phyloP scores from a whole-genome alignment of 2,329 filamentous ascomycete species.

The Penicillium sp. region DNA sequence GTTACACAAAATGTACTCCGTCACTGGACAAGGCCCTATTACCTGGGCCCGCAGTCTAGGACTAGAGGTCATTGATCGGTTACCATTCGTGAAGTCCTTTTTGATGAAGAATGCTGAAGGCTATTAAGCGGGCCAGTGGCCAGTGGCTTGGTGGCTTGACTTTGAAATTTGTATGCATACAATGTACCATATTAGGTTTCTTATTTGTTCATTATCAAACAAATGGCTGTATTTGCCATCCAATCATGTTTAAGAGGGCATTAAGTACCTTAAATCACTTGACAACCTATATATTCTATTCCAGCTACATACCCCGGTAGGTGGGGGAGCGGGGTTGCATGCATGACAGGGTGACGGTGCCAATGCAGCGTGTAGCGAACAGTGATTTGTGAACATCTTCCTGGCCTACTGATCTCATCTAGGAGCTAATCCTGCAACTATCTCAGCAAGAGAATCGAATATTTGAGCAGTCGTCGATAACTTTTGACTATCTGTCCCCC shows the following conservation, averaged over 20 bases:
- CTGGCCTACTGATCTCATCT: background rate
- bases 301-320: background rate
- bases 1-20: slow-evolving; percentile 87
- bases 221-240: background rate
- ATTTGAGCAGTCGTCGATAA: background rate
- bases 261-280: background rate
- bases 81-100: slow-evolving; percentile 76
- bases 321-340: background rate
- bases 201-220: slow-evolving; percentile 4
- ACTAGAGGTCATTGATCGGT: slow-evolving; percentile 70
- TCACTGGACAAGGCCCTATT: slow-evolving; percentile 69
- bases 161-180: slow-evolving; percentile 4
- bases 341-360: background rate
- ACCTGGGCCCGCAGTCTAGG: slow-evolving; percentile 78
- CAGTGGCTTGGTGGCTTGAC: background rate
- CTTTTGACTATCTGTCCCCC: background rate
- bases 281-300: background rate
- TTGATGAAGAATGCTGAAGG: slow-evolving; percentile 70
- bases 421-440: background rate
- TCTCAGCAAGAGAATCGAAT: background rate
- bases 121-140: slow-evolving; percentile 12
- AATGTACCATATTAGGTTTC: slow-evolving; percentile 19
- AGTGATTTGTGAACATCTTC: background rate
- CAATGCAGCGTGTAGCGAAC: background rate
- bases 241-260: background rate